These are phyloP conservation scores for Microdochium paspali DNA, from an alignment of 2,329 filamentous ascomycete genomes.

Conservation along the genomic window DNA sequence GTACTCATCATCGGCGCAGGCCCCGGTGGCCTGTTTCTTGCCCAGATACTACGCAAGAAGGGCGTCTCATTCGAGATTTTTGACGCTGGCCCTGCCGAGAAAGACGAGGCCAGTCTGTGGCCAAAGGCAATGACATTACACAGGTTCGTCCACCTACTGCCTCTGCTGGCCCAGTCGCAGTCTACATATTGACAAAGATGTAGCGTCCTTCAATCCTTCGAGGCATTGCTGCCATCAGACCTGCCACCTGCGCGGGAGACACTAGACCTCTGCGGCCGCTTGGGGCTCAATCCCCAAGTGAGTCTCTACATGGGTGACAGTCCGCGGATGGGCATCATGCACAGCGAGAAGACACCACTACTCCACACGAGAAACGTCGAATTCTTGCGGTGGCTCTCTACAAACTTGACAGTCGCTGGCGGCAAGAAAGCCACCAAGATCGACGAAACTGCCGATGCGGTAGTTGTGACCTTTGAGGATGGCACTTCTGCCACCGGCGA, in stretches of 20 bases:
- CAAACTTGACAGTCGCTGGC: neutral
- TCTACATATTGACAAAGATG: neutral
- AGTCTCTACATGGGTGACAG: neutral
- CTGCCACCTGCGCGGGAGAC: neutral
- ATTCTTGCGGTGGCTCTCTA: neutral
- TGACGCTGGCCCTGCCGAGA: neutral
- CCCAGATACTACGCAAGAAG: conserved; percentile 3
- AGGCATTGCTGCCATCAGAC: neutral
- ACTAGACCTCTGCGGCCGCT: neutral
- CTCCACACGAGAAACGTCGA: neutral
- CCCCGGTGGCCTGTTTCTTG: conserved; percentile 5
- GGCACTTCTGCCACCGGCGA: conserved; percentile 1
- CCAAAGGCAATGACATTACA: neutral
- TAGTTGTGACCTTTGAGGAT: neutral
- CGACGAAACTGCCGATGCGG: neutral
- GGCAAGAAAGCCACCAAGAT: neutral
- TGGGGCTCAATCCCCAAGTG: neutral
- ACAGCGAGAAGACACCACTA: neutral
- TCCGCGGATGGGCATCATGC: neutral
- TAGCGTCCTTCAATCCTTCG: neutral
- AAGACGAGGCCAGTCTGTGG: neutral
- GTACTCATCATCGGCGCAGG: conserved; percentile 6
- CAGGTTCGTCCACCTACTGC: neutral
- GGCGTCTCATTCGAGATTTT: conserved; percentile 4
- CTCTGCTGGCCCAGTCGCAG: neutral